Conservation (phyloP, 2,329 filamentous ascomycete genomes). For the Phyllosticta capitalensis region DNA sequence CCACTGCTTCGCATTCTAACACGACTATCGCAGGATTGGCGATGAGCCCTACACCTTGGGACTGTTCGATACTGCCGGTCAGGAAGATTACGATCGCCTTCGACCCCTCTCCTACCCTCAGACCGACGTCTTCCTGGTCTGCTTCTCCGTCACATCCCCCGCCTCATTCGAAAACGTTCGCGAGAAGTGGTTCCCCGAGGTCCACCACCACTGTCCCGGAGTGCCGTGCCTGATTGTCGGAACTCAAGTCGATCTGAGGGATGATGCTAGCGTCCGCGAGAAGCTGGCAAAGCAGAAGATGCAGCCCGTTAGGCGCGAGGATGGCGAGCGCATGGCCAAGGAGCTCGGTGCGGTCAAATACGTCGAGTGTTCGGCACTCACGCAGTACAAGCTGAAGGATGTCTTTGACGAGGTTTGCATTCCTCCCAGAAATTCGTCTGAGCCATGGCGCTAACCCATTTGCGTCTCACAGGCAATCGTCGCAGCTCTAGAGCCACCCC, state of each 20-base stretch:
- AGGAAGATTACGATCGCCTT: conserved; percentile 98
- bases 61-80: conserved; percentile 95
- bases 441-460: neutral
- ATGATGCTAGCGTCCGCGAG: conserved; percentile 76
- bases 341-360: conserved; percentile 98
- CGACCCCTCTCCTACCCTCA: conserved; percentile 95
- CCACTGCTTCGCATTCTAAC: neutral
- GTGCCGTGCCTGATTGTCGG: conserved; percentile 97
- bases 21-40: conserved; percentile 65
- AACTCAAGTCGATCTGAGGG: conserved; percentile 91
- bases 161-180: conserved; percentile 98
- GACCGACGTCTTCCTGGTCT: conserved; percentile 97
- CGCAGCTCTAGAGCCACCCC: conserved; percentile 80
- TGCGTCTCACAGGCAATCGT: conserved; percentile 66
- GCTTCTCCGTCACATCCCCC: conserved; percentile 95
- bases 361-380: conserved; percentile 95
- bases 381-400: conserved; percentile 97
- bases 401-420: conserved; percentile 87
- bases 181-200: conserved; percentile 98
- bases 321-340: conserved; percentile 93
- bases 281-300: conserved; percentile 96
- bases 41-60: conserved; percentile 97
- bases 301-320: conserved; percentile 81
- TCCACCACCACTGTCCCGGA: conserved; percentile 95
- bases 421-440: neutral